Percentiles rank a stretch among this genome's conserved stretches.
Conservation (phyloP, 139 green algal species). For the Limnomonas spitsbergensis region DNA sequence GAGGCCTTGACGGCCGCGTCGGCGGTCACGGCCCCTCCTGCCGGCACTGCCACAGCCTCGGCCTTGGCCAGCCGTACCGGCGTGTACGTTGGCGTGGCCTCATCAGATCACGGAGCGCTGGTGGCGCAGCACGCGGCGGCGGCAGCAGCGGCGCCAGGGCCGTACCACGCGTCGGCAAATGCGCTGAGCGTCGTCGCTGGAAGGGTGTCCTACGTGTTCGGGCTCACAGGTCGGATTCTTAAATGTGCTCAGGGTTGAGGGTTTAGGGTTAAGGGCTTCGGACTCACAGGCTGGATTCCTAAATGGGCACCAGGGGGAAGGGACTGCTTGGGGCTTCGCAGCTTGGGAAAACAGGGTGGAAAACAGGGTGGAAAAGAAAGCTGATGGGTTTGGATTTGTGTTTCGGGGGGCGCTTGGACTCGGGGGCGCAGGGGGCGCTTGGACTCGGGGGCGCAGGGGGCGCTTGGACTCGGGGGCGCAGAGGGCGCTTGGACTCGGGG, state of each 20-base stretch:
- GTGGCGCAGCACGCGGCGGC: slow-evolving; percentile 29
- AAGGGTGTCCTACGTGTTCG: slow-evolving; percentile 65
- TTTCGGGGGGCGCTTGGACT: no score
- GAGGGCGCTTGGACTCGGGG: no score
- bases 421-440: no score
- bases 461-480: no score
- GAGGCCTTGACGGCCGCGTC: slow-evolving; percentile 7
- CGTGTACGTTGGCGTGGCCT: slow-evolving; percentile 61
- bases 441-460: no score
- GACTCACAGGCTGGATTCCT: no score
- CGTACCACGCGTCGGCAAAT: slow-evolving; percentile 70
- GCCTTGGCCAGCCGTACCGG: slow-evolving; percentile 4
- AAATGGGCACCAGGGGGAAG: no score
- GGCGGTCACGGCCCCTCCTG: background rate
- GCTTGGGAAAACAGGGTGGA: no score
- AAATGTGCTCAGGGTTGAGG: background rate
- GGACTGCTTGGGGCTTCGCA: no score
- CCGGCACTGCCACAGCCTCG: background rate
- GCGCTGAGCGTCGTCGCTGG: slow-evolving; percentile 73
- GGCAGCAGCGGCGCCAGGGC: slow-evolving; percentile 27
- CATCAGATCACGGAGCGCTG: slow-evolving; percentile 68
- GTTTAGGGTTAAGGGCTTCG: no score
- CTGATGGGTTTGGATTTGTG: no score
- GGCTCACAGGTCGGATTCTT: slow-evolving; percentile 48
- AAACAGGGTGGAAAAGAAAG: no score